phyloP scores from a whole-genome alignment of 371 early-diverging fungal species.

The Syncephalastrum contaminatum region DNA sequence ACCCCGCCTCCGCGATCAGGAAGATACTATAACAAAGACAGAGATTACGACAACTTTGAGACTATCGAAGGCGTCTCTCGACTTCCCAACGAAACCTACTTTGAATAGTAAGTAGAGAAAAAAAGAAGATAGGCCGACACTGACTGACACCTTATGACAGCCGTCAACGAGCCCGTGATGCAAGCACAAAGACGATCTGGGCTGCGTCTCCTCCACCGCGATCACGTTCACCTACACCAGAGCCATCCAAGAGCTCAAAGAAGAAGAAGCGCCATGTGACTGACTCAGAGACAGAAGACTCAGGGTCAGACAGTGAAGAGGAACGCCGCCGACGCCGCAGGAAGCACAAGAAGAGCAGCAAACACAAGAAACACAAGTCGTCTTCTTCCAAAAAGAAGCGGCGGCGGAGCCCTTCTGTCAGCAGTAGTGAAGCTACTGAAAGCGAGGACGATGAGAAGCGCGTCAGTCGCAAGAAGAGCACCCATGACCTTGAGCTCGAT shows the following conservation, averaged over 20 bases:
- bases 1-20: slow-evolving; percentile 8
- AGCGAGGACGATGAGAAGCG: slow-evolving; percentile 12
- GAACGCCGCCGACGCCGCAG: slow-evolving; percentile 20
- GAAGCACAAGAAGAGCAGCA: slow-evolving; percentile 17
- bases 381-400: slow-evolving; percentile 12
- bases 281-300: slow-evolving; percentile 12
- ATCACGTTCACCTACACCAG: slow-evolving; percentile 36
- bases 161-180: slow-evolving; percentile 50
- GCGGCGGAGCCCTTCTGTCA: slow-evolving; percentile 8
- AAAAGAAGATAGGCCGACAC: not conserved
- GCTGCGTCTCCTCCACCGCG: slow-evolving; percentile 61
- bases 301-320: slow-evolving; percentile 12
- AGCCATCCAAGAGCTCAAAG: slow-evolving; percentile 3
- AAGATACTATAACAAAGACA: slow-evolving; percentile 2
- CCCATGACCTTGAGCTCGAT: slow-evolving; percentile 22
- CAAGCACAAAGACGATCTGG: slow-evolving; percentile 63
- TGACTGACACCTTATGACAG: slow-evolving; percentile 20
- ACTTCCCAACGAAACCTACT: slow-evolving; percentile 18
- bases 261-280: slow-evolving; percentile 9
- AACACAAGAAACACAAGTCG: slow-evolving; percentile 17
- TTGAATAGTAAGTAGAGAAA: slow-evolving; percentile 22
- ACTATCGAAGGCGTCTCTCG: slow-evolving; percentile 16
- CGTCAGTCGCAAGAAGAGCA: slow-evolving; percentile 11
- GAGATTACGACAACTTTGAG: slow-evolving; percentile 12
- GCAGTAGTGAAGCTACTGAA: slow-evolving; percentile 3